phyloP scores from a whole-genome alignment of 805 yeast species.

The Wickerhamiella brachini region DNA sequence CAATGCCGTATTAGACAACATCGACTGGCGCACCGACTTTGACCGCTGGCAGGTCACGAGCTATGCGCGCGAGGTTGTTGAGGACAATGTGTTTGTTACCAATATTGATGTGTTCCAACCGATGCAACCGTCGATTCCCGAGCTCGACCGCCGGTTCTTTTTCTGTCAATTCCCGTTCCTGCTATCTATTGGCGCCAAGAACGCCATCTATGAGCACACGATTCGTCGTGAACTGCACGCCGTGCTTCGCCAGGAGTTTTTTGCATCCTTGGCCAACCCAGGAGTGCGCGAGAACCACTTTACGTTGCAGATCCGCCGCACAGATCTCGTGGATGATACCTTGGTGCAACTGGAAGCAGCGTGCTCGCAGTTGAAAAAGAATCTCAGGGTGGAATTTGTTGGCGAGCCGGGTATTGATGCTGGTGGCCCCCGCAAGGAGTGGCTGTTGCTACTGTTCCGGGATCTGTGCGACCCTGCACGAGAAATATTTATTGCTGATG shows the following conservation, averaged over 20 bases:
- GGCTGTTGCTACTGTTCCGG: conserved; percentile 68
- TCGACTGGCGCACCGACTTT: conserved; percentile 65
- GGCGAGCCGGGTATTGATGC: conserved; percentile 92
- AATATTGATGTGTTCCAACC: background rate
- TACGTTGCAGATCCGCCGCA: conserved; percentile 53
- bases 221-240: conserved; percentile 12
- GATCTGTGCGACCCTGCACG: conserved; percentile 55
- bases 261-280: conserved; percentile 3
- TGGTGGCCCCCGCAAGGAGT: conserved; percentile 87
- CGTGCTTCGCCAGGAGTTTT: conserved; percentile 12
- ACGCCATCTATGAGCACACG: conserved; percentile 54
- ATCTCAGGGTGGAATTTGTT: conserved; percentile 63
- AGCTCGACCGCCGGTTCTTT: conserved; percentile 27
- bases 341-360: conserved; percentile 9
- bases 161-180: conserved; percentile 80
- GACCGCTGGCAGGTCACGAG: conserved; percentile 53
- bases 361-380: conserved; percentile 48
- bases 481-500: conserved; percentile 52
- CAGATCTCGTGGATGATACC: conserved; percentile 59
- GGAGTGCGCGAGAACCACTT: conserved; percentile 4
- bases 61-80: conserved; percentile 1
- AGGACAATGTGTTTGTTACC: background rate
- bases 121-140: background rate
- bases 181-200: conserved; percentile 69
- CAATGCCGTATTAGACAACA: conserved; percentile 68